Conservation (phyloP, 257 asterid genomes). For the Solanum bulbocastanum region DNA sequence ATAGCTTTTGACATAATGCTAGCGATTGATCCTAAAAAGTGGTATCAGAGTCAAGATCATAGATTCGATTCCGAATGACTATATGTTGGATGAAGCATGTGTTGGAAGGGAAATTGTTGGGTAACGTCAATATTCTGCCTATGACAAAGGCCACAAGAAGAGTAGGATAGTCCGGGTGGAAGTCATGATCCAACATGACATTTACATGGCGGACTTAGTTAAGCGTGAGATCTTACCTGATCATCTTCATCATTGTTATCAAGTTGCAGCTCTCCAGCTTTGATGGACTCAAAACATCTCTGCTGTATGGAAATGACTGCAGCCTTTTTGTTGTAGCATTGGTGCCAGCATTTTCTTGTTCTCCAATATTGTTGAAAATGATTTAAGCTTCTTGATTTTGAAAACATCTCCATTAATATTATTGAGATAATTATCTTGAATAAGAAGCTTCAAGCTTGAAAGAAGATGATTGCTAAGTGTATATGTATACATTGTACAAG, state of each 20-base stretch:
- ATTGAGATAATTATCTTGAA: not conserved
- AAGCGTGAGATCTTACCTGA: conserved; percentile 18
- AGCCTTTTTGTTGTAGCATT: not conserved
- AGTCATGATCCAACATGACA: not conserved
- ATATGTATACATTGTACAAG: not conserved
- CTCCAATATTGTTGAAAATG: conserved; percentile 7
- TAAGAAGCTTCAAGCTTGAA: not conserved
- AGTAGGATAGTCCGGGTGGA: not conserved
- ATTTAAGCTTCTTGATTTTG: conserved; percentile 36
- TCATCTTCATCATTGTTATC: conserved; percentile 20
- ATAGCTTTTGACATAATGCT: not conserved
- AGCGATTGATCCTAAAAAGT: not conserved
- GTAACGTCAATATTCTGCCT: not conserved
- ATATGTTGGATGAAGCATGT: not conserved
- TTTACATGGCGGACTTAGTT: not conserved
- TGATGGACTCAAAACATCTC: conserved; percentile 37
- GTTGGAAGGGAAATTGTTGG: not conserved
- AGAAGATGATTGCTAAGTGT: not conserved
- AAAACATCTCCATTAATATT: conserved; percentile 28
- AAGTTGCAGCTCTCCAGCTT: conserved; percentile 36
- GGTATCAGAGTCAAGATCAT: not conserved
- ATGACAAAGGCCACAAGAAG: not conserved
- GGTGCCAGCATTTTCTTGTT: conserved; percentile 4
- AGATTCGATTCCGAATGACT: not conserved
- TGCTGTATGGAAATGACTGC: conserved; percentile 3